A percentile compares a stretch with the other conserved stretches of the same genome.
Conservation (phyloP, 805 yeast genomes). For the Pichia thaimueangensis region DNA sequence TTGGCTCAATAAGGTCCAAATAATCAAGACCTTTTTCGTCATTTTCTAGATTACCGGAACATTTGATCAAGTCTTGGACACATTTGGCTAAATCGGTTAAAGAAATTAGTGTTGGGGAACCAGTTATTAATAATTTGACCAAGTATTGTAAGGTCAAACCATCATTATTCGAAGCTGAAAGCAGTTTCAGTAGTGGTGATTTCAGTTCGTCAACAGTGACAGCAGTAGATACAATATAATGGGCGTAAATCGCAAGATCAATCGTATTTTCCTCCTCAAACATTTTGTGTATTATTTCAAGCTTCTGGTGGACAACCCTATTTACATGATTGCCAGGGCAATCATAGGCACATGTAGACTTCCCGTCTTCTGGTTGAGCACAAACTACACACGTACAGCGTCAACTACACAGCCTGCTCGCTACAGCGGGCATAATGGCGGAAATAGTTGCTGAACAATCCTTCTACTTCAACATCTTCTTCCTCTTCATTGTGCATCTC, state of each 20-base stretch:
- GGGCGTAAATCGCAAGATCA: neutral
- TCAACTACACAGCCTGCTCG: too few relatives aligned
- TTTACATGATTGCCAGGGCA: too few relatives aligned
- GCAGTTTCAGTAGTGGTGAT: neutral
- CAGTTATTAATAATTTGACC: neutral
- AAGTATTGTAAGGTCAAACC: neutral
- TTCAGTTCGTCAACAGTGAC: neutral
- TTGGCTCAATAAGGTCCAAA: too few relatives aligned
- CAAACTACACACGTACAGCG: too few relatives aligned
- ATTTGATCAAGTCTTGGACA: too few relatives aligned
- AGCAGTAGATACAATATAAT: neutral
- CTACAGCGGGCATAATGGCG: too few relatives aligned
- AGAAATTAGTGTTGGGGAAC: neutral
- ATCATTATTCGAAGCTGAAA: neutral
- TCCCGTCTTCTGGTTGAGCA: neutral
- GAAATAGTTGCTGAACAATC: constrained; percentile 22
- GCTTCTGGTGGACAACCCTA: too few relatives aligned
- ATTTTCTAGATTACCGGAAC: too few relatives aligned
- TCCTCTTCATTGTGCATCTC: neutral
- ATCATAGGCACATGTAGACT: neutral
- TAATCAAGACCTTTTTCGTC: too few relatives aligned
- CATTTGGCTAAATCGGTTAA: neutral
- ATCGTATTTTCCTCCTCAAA: neutral
- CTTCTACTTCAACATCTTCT: constrained; percentile 7
- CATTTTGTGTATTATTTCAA: neutral